Evolutionary conservation across 2,329 filamentous ascomycete species (phyloP).

Genomic region (Clonostachys sp.): DNA sequence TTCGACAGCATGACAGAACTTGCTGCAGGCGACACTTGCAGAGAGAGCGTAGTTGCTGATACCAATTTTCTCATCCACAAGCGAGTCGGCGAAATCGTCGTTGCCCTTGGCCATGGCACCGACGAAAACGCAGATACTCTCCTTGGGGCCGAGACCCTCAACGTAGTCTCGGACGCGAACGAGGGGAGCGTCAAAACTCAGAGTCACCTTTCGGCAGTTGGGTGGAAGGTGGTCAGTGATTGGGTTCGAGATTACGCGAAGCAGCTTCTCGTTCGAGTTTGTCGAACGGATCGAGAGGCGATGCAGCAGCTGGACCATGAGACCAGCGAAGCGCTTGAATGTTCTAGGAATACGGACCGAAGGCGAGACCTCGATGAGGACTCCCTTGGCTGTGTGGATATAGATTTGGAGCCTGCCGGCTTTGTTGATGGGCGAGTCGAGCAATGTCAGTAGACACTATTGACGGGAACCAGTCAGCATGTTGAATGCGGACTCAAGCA

Average conservation of each 20-base stretch:
- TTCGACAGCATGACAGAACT: conserved; percentile 97
- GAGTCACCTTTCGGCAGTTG: conserved; percentile 95
- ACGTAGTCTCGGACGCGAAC: conserved; percentile 89
- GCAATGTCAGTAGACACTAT: conserved; percentile 91
- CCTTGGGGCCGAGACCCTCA: conserved; percentile 68
- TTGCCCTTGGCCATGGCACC: conserved; percentile 97
- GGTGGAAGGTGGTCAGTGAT: conserved; percentile 95
- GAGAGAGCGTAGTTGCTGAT: conserved; percentile 98
- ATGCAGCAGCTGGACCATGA: conserved; percentile 98
- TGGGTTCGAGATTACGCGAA: conserved; percentile 96
- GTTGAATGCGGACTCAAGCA: conserved; percentile 33
- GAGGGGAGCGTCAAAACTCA: conserved; percentile 88
- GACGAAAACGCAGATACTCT: conserved; percentile 97
- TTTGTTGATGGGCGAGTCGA: conserved; percentile 98
- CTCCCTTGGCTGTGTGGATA: conserved; percentile 95
- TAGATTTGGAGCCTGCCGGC: conserved; percentile 96
- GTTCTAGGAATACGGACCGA: conserved; percentile 95
- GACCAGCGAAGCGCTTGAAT: conserved; percentile 96
- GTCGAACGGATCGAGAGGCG: conserved; percentile 93
- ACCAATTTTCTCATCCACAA: conserved; percentile 94
- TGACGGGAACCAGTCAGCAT: conserved; percentile 29
- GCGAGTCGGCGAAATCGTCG: conserved; percentile 90
- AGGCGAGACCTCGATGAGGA: conserved; percentile 97
- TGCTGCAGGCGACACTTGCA: conserved; percentile 97
- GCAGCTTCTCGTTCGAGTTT: conserved; percentile 93